Conservation (phyloP, 306 rosid genomes). For the Trifolium pratense region DNA sequence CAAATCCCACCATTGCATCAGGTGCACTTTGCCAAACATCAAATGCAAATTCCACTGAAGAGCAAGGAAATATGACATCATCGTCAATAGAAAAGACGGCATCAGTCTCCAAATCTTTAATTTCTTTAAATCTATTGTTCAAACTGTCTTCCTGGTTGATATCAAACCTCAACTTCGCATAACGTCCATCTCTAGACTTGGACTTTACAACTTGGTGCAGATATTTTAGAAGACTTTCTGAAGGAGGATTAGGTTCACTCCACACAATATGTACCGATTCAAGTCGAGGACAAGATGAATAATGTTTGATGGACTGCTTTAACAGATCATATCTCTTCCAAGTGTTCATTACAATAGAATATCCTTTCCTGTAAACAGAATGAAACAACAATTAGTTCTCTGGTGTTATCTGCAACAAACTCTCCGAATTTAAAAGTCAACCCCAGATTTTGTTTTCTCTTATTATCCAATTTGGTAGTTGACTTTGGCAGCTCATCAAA, state of each 20-base stretch:
- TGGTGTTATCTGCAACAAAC: constrained; percentile 11
- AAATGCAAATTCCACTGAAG: constrained; percentile 86
- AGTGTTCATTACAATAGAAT: constrained; percentile 87
- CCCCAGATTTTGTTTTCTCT: neutral
- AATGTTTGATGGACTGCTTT: constrained; percentile 88
- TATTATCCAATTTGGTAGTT: neutral
- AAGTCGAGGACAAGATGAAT: constrained; percentile 74
- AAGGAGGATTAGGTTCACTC: constrained; percentile 92
- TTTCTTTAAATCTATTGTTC: constrained; percentile 91
- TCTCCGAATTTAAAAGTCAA: constrained; percentile 11
- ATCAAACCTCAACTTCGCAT: constrained; percentile 69
- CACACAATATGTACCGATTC: constrained; percentile 84
- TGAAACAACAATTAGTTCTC: constrained; percentile 21
- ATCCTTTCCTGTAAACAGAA: constrained; percentile 71
- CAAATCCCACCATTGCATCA: constrained; percentile 96
- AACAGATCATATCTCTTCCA: constrained; percentile 97
- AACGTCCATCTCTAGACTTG: constrained; percentile 55
- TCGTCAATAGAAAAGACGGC: constrained; percentile 92
- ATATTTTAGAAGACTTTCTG: constrained; percentile 53
- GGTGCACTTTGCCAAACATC: constrained; percentile 94
- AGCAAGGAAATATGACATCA: constrained; percentile 90
- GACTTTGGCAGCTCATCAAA: constrained; percentile 1
- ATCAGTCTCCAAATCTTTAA: constrained; percentile 70
- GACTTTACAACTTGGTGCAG: constrained; percentile 51
- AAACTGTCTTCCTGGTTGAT: constrained; percentile 84